Conservation (phyloP, 2,329 filamentous ascomycete genomes). For the Neopestalotiopsis rosae region DNA sequence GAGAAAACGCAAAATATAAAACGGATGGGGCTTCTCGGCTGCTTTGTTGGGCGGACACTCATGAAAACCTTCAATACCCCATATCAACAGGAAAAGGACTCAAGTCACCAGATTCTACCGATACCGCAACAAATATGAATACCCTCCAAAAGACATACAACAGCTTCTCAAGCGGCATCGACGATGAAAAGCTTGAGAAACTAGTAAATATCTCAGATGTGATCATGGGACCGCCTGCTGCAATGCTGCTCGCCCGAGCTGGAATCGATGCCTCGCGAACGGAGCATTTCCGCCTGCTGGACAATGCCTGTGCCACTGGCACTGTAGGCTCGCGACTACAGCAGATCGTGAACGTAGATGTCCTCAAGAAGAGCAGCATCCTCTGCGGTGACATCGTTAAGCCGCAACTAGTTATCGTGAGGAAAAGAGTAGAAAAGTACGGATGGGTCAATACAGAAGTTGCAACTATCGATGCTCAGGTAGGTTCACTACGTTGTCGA, state of each 20-base stretch:
- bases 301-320: constrained; percentile 59
- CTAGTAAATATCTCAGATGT: constrained; percentile 26
- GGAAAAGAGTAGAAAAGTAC: constrained; percentile 43
- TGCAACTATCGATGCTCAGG: constrained; percentile 51
- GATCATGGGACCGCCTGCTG: constrained; percentile 28
- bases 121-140: neutral
- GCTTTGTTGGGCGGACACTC: no score
- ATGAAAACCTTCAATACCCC: no score
- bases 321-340: constrained; percentile 53
- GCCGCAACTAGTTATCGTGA: constrained; percentile 46
- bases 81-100: neutral
- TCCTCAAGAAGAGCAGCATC: constrained; percentile 49
- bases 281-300: constrained; percentile 48
- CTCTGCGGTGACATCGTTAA: constrained; percentile 55
- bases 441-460: constrained; percentile 53
- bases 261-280: constrained; percentile 30
- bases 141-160: constrained; percentile 27
- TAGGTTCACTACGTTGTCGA: constrained; percentile 29
- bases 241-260: constrained; percentile 36
- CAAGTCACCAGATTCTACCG: no score
- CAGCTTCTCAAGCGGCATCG: constrained; percentile 12
- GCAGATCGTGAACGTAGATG: constrained; percentile 39
- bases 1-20: no score
- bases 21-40: no score
- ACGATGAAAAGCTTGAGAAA: constrained; percentile 26